Evolutionary conservation across 345 rosid species (phyloP).

Genomic region (Eucalyptus marginata): DNA sequence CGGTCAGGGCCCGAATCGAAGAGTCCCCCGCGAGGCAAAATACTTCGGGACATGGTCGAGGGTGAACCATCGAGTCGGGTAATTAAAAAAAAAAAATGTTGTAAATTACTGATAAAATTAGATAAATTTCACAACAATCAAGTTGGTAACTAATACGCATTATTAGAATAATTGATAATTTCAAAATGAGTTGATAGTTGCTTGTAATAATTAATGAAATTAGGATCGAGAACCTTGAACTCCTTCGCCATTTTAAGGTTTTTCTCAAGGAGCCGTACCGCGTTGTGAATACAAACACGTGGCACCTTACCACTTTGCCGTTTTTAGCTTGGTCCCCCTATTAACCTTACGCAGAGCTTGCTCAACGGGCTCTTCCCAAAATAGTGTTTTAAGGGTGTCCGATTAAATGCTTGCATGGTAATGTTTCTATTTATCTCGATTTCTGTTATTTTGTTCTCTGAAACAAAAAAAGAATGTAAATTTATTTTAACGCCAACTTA

Average conservation of each 20-base stretch:
- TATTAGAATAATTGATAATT: neutral
- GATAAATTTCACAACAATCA: neutral
- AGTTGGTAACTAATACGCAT: rapidly evolving
- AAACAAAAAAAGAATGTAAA: no score
- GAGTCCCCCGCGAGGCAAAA: neutral
- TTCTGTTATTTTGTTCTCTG: no score
- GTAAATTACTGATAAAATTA: neutral
- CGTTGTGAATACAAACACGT: neutral
- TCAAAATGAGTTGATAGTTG: neutral
- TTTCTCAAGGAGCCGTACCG: neutral
- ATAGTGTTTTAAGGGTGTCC: neutral
- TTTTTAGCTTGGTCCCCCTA: neutral
- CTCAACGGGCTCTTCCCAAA: neutral
- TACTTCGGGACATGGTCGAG: rapidly evolving
- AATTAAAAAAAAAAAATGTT: neutral
- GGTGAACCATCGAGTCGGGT: rapidly evolving
- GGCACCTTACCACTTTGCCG: neutral
- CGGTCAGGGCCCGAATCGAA: neutral
- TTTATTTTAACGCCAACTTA: no score
- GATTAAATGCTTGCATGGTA: no score
- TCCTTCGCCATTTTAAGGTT: neutral
- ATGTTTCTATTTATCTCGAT: no score
- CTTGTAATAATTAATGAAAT: neutral
- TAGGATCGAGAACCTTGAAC: neutral
- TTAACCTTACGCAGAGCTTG: neutral